Conservation (phyloP, 345 rosid genomes). For the Pugionium cornutum region DNA sequence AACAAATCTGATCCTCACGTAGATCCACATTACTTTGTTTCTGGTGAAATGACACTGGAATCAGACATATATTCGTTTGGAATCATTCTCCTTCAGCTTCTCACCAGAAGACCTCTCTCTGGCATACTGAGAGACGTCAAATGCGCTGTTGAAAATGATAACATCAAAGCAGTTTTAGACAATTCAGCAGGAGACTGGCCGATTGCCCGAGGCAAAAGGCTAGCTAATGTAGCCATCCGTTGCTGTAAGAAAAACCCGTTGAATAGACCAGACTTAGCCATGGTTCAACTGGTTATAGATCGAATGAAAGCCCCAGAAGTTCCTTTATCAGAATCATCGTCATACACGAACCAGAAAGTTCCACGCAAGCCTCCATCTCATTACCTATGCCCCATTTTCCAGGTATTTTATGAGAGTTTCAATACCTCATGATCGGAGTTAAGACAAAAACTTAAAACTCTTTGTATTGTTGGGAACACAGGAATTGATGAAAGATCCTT, state of each 20-base stretch:
- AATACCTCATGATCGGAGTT: background rate
- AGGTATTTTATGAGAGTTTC: constrained; percentile 49
- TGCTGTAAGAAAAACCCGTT: constrained; percentile 58
- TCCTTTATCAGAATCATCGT: constrained; percentile 33
- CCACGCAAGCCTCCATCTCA: constrained; percentile 61
- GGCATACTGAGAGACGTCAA: constrained; percentile 56
- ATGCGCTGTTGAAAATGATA: constrained; percentile 64
- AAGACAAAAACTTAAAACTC: background rate
- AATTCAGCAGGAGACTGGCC: constrained; percentile 83
- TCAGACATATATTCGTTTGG: constrained; percentile 83
- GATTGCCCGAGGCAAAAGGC: constrained; percentile 48
- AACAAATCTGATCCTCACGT: constrained; percentile 42
- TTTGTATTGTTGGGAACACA: constrained; percentile 8
- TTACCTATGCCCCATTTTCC: constrained; percentile 89
- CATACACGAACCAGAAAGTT: constrained; percentile 47
- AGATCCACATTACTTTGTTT: constrained; percentile 61
- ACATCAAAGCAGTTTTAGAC: constrained; percentile 60
- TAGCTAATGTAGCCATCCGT: constrained; percentile 65
- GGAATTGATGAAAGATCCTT: constrained; percentile 71
- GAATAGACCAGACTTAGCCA: constrained; percentile 63
- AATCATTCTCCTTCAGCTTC: constrained; percentile 69
- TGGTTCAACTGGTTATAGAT: constrained; percentile 55
- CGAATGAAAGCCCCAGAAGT: constrained; percentile 45
- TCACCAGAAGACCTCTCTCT: constrained; percentile 62
- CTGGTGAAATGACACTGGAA: constrained; percentile 51